Conservation (phyloP, 306 rosid species). For the Oxytropis ochrocephala region DNA sequence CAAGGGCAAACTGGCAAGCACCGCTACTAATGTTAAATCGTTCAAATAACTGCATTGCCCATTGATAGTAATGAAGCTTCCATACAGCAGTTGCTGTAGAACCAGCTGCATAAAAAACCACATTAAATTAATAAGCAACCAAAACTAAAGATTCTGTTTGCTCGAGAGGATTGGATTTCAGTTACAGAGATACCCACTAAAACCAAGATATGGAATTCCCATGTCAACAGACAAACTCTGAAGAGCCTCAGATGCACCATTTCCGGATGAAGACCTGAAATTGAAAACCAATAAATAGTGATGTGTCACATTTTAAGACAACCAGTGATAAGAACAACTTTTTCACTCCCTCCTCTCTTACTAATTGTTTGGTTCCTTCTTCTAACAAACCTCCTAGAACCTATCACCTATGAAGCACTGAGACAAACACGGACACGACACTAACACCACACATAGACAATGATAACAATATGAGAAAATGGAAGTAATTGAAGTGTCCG, state of each 20-base stretch:
- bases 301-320: not conserved
- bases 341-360: too few species aligned
- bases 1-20: slow-evolving; percentile 93
- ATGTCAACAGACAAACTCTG: slow-evolving; percentile 62
- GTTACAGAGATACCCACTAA: slow-evolving; percentile 45
- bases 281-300: slow-evolving; percentile 19
- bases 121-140: not conserved
- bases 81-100: slow-evolving; percentile 52
- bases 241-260: slow-evolving; percentile 71
- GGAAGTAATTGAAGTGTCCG: too few species aligned
- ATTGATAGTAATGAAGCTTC: slow-evolving; percentile 83
- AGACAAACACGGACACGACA: too few species aligned
- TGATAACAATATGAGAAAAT: too few species aligned
- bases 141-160: slow-evolving; percentile 1
- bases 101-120: slow-evolving; percentile 39
- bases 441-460: too few species aligned
- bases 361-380: too few species aligned
- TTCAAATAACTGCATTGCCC: slow-evolving; percentile 94
- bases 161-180: slow-evolving; percentile 1
- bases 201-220: slow-evolving; percentile 53
- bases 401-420: too few species aligned
- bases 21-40: slow-evolving; percentile 78
- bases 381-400: too few species aligned
- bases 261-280: slow-evolving; percentile 79
- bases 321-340: not conserved